These are phyloP conservation scores for Cotoneaster glaucophyllus DNA, from an alignment of 306 rosid genomes.

Conservation along the genomic window DNA sequence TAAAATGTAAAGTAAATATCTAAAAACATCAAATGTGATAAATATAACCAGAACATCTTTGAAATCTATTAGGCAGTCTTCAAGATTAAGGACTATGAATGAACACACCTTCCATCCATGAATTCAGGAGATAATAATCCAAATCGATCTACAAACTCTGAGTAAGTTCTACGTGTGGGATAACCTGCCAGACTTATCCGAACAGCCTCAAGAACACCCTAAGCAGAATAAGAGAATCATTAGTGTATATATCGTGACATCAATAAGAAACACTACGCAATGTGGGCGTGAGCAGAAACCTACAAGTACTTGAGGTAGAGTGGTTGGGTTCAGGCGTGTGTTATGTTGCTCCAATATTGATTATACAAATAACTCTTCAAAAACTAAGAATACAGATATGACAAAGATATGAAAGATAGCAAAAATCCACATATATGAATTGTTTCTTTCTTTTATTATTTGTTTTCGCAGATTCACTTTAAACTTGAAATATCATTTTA, in stretches of 20 bases:
- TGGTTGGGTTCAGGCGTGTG: not conserved
- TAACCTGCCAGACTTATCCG: constrained; percentile 98
- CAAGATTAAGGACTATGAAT: not conserved
- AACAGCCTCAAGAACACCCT: constrained; percentile 98
- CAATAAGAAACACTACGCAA: not conserved
- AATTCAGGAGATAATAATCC: constrained; percentile 71
- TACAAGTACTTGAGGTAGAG: not conserved
- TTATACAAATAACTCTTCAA: not conserved
- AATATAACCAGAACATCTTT: not conserved
- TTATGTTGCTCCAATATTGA: not conserved
- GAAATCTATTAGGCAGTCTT: not conserved
- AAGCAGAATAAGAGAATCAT: constrained; percentile 14
- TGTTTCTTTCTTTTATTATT: not conserved
- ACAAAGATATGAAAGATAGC: not conserved
- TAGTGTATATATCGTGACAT: not conserved
- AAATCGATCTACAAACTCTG: constrained; percentile 92
- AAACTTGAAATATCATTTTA: not conserved
- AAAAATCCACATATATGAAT: not conserved
- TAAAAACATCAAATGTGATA: not conserved
- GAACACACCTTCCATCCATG: constrained; percentile 65
- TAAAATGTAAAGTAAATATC: not conserved
- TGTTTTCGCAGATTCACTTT: not conserved
- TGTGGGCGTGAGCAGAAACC: not conserved
- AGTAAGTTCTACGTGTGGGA: constrained; percentile 82
- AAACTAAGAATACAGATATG: not conserved